Base-by-base conservation (phyloP, 2,329 filamentous ascomycete species). In the Tolypocladium album region DNA sequence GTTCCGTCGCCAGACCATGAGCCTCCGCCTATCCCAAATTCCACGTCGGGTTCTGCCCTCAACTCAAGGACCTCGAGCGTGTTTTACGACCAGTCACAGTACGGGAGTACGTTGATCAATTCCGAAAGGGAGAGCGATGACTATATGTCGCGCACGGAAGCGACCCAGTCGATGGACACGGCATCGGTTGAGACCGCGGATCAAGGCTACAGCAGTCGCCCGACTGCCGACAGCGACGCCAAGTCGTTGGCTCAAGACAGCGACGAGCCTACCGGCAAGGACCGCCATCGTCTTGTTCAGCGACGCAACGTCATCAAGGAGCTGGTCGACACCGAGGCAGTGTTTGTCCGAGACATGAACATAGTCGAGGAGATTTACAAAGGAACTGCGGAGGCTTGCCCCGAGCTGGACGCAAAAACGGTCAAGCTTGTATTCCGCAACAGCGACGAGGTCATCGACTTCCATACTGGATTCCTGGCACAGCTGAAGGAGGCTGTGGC, bases 281-380 rank as follows among this genome's bases (percentile, higher is more conserved):
- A 88, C 64, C 82, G 82, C 62, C 87, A 88, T 62, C 85, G 89
- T n/a, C 78, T 97, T 11, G 84, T 84, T 57, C 89, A 93, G 70
- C 88, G 94, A 24, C 85, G 88, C 59, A 86, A 95, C 70, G 86
- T 95, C 56, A 88, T 97, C 67, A 92, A 93, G 69, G 94, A 99
- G 73, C 79, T 99, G 43, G 83, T 97, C 55, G 92, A 97, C 68
- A 99, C 94, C 0, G 94, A 99, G 71, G 87, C 91, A 56, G 87
- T 88, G 7, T 97, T 96, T 73, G 87, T 95, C 60, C 86, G 91
- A 64, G 94, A 99, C 71, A 93, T 99, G 90, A 96, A 92, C 71
- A 93, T 99, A 58, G 88, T 96, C 2, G 91, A 96, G 69, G 92
- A 97, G 69, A 97, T 99, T 59, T 99, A 97, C 79, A 96, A 95